A percentile compares a stretch with the other conserved stretches of the same genome.
phyloP scores from a whole-genome alignment of 257 asterid genomes.

The Gynochthodes officinalis region DNA sequence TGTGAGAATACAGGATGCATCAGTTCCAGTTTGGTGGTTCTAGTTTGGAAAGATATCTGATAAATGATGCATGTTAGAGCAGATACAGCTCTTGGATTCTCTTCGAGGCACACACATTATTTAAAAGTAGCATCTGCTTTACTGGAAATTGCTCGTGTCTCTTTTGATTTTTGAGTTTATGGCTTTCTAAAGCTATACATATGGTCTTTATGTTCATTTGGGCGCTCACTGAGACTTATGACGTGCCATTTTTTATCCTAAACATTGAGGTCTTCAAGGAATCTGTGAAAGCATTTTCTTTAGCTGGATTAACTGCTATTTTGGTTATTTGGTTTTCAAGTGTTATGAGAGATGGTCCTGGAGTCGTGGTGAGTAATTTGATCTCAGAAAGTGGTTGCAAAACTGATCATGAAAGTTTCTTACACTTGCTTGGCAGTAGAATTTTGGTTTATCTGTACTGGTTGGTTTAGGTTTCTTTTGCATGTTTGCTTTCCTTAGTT shows the following conservation, averaged over 20 bases:
- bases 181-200: background rate
- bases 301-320: background rate
- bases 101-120: background rate
- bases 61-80: background rate
- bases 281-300: background rate
- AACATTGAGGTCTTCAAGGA: background rate
- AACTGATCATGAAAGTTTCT: background rate
- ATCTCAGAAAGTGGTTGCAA: background rate
- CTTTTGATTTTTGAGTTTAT: background rate
- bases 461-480: background rate
- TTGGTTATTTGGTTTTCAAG: background rate
- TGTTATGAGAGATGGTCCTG: background rate
- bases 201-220: background rate
- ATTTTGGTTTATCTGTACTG: background rate
- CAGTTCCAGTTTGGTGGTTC: background rate
- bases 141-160: background rate
- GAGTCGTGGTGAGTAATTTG: background rate
- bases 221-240: background rate
- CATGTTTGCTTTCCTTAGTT: background rate
- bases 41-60: background rate
- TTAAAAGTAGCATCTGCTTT: background rate
- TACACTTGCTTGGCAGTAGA: background rate
- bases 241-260: background rate
- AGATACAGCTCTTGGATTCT: constrained; percentile 1
- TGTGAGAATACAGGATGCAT: background rate